A percentile compares a stretch with the other conserved stretches of the same genome.
Evolutionary conservation across 2,329 filamentous ascomycete species (phyloP).

Genomic region (Neofusicoccum cordaticola): DNA sequence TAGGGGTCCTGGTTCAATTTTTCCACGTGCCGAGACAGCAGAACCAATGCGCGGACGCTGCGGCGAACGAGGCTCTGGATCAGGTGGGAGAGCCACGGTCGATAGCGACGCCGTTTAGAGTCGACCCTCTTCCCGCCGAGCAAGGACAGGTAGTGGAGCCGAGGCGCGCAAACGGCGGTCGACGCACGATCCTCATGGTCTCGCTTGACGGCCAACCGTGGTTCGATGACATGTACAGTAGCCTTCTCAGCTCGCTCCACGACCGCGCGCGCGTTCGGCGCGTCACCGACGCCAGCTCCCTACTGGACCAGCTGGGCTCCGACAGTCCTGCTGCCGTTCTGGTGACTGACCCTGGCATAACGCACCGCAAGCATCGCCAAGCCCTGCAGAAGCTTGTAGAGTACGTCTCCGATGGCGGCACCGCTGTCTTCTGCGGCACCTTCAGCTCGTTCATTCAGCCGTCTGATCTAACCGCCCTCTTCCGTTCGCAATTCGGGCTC

Average conservation of each 20-base stretch:
- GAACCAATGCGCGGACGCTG: not conserved
- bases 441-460: not conserved
- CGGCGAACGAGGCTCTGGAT: not conserved
- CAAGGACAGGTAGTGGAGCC: too few species aligned
- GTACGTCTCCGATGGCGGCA: not conserved
- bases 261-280: constrained; percentile 19
- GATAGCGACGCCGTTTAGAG: not conserved
- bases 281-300: constrained; percentile 18
- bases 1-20: not conserved
- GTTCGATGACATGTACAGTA: not conserved
- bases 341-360: not conserved
- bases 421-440: not conserved
- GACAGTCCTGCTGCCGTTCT: not conserved
- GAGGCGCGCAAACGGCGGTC: not conserved
- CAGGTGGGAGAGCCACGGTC: not conserved
- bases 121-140: too few species aligned
- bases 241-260: not conserved
- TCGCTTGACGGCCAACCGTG: not conserved
- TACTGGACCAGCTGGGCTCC: not conserved
- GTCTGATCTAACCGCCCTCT: not conserved
- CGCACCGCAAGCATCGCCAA: not conserved
- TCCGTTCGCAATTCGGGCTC: not conserved
- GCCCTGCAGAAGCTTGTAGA: not conserved
- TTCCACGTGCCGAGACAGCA: not conserved
- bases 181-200: not conserved